Evolutionary conservation across 225 moss, liverwort and hornwort genomes (phyloP).

Genomic region (Sphagnum tenellum): DNA sequence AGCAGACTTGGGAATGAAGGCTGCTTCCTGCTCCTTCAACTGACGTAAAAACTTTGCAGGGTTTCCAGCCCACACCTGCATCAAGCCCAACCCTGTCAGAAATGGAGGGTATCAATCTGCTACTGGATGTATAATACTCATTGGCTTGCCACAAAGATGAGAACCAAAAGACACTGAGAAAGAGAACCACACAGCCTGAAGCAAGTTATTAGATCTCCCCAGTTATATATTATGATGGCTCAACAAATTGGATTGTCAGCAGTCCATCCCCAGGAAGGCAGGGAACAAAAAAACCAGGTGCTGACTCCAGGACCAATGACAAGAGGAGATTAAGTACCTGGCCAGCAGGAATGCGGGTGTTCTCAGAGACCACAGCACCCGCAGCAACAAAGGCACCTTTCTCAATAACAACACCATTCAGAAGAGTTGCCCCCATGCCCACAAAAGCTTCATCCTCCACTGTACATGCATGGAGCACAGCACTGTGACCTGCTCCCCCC

Average conservation of each 20-base stretch:
- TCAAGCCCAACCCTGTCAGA: not conserved
- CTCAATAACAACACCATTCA: conserved; percentile 90
- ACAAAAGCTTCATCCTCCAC: conserved; percentile 90
- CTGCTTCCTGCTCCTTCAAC: conserved; percentile 45
- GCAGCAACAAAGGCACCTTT: conserved; percentile 91
- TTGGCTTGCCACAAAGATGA: not conserved
- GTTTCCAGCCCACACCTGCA: conserved; percentile 91
- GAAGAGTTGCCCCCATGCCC: conserved; percentile 93
- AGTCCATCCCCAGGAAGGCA: not conserved
- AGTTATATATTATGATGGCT: not conserved
- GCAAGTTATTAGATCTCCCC: not conserved
- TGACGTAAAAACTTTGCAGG: conserved; percentile 64
- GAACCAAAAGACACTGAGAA: not conserved
- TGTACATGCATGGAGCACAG: conserved; percentile 92
- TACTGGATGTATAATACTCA: not conserved
- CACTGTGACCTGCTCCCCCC: conserved; percentile 65
- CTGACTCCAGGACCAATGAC: not conserved
- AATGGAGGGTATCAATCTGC: not conserved
- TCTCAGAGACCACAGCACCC: conserved; percentile 74
- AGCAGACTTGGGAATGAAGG: conserved; percentile 61
- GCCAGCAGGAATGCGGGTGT: conserved; percentile 70
- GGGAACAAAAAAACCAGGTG: not conserved
- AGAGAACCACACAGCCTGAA: not conserved
- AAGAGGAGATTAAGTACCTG: conserved; percentile 34
- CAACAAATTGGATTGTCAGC: not conserved